Base-by-base conservation (phyloP, 345 rosid species). In the Aurinia saxatilis region DNA sequence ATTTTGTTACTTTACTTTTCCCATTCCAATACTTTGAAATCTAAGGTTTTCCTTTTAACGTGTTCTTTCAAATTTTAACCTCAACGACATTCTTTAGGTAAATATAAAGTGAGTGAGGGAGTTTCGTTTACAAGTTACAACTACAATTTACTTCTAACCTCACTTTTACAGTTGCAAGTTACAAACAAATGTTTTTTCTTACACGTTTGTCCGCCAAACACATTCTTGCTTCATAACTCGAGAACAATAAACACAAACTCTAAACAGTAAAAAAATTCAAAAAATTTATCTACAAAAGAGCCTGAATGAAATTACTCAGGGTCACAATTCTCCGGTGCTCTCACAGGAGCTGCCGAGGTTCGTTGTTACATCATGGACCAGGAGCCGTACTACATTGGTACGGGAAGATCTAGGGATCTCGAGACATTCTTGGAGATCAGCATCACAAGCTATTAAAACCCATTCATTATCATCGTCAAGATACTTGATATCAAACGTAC, bases 281-380 rank as follows among this genome's bases (percentile, higher is more conserved):
- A 68, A 46, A 19, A 6, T 0, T 50, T 55, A 62, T 70, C 14
- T 55, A 70, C 74, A 70, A 61, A 36, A 36, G 8, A 14, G 50
- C 14, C 13, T 0, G 2, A 17, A 52, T 23, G 23, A 68, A 41
- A 9, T 4, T 11, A 52, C 58, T 51, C 23, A 8, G 33, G 63
- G 72, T 70, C 66, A 71, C 61, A 72, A 60, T 65, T 83, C 84
- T 14, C 84, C 92, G 0, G 83, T 86, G 81, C 96, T 86, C 70
- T 91, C 95, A 14, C 95, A 91, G 0, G 98, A 84, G 74, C 98
- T 91, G 29, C 96, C 96, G 0, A 78, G 90, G 71, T 70, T 81
- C 45, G 81, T 53, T 58, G 65, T 82, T 33, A 65, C 57, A 52
- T 91, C 96, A 23, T 88, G 96, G 67, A 88, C 76, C 2, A 76